Evolutionary conservation across 2,329 filamentous ascomycete species (phyloP).

Genomic region (Botryotinia calthae): DNA sequence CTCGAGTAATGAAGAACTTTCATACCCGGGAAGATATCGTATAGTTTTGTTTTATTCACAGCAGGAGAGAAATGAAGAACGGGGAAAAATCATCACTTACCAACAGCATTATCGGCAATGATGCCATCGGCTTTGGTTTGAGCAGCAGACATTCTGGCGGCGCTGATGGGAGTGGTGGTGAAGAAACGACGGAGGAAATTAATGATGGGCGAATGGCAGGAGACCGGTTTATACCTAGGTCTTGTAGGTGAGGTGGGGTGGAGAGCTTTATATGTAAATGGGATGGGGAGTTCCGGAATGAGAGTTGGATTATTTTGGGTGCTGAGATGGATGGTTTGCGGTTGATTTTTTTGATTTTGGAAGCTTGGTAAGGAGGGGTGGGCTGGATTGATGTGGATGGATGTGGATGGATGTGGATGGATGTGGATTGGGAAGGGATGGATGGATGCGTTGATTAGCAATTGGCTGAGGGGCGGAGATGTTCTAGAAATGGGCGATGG

Average conservation of each 20-base stretch:
- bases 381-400: neutral
- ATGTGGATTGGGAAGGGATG: too few species aligned
- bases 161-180: slow-evolving; percentile 52
- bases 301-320: neutral
- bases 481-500: neutral
- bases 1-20: too few species aligned
- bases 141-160: slow-evolving; percentile 75
- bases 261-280: slow-evolving; percentile 6
- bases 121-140: slow-evolving; percentile 79
- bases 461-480: neutral
- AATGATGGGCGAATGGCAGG: slow-evolving; percentile 43
- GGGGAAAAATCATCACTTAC: slow-evolving; percentile 53
- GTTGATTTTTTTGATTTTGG: neutral
- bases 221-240: slow-evolving; percentile 14
- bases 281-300: neutral
- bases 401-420: neutral
- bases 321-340: neutral
- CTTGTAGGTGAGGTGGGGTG: slow-evolving; percentile 16
- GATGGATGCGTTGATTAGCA: neutral
- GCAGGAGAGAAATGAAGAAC: too few species aligned
- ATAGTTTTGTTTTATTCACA: too few species aligned
- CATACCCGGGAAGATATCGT: too few species aligned
- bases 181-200: slow-evolving; percentile 75
- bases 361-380: neutral
- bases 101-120: slow-evolving; percentile 86